Evolutionary conservation across 2,329 filamentous ascomycete genomes (phyloP).

Genomic region (Pseudocercospora fijiensis): DNA sequence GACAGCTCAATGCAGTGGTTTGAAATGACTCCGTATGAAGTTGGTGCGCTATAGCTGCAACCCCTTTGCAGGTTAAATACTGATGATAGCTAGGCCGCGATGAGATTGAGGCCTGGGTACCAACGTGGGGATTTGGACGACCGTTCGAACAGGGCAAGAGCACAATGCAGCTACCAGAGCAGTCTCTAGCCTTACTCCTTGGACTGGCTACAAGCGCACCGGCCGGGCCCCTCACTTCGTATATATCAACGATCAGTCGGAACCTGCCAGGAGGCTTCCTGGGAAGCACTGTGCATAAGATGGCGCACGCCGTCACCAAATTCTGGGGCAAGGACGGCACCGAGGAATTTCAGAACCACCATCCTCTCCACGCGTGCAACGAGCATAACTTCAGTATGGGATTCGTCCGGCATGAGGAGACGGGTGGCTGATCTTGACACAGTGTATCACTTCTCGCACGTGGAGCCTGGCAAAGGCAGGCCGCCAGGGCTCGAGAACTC

Average conservation of each 20-base stretch:
- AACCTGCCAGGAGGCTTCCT: constrained; percentile 36
- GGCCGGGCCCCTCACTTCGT: constrained; percentile 37
- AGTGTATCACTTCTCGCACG: constrained; percentile 34
- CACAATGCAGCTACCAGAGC: constrained; percentile 37
- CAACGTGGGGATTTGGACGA: constrained; percentile 40
- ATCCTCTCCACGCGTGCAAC: constrained; percentile 39
- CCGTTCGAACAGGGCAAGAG: constrained; percentile 38
- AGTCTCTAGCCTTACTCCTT: constrained; percentile 37
- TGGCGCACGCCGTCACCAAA: constrained; percentile 31
- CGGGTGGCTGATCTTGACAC: constrained; percentile 21
- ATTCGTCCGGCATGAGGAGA: neutral
- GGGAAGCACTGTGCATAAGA: constrained; percentile 33
- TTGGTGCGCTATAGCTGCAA: constrained; percentile 19
- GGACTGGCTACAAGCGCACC: constrained; percentile 38
- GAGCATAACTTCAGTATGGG: constrained; percentile 19
- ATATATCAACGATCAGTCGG: constrained; percentile 37
- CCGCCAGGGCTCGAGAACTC: constrained; percentile 38
- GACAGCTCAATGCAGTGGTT: constrained; percentile 32
- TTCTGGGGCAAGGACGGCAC: constrained; percentile 39
- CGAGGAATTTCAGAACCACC: constrained; percentile 38
- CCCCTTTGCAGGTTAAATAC: neutral
- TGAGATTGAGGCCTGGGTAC: constrained; percentile 39
- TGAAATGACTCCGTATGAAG: constrained; percentile 39
- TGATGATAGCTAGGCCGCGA: constrained; percentile 30
- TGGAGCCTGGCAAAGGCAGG: constrained; percentile 22